These are phyloP conservation scores for Hypoxylon sp. DNA, from an alignment of 2,329 filamentous ascomycete species.

Conservation along the genomic window DNA sequence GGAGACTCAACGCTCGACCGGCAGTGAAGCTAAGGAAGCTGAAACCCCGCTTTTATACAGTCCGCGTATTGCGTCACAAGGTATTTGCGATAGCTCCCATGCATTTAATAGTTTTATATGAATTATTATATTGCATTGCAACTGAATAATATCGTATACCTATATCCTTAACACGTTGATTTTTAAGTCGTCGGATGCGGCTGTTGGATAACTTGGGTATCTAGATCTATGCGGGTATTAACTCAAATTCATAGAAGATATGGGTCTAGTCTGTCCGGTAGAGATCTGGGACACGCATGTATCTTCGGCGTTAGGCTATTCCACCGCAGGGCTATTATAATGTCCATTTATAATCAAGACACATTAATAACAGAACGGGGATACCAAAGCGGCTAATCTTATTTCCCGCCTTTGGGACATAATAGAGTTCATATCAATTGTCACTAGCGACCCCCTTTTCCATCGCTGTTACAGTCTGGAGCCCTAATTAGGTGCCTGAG, in stretches of 20 bases:
- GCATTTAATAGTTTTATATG: neutral
- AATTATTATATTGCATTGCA: neutral
- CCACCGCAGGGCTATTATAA: neutral
- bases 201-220: neutral
- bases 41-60: neutral
- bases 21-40: neutral
- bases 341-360: neutral
- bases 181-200: neutral
- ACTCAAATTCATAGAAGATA: neutral
- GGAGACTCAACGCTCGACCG: conserved; percentile 7
- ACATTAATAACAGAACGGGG: neutral
- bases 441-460: too few relatives aligned
- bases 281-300: neutral
- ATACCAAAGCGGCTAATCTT: conserved; percentile 3
- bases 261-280: neutral
- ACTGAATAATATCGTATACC: neutral
- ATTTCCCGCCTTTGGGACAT: conserved; percentile 7
- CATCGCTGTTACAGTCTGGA: neutral
- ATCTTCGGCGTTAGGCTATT: neutral
- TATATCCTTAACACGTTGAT: neutral
- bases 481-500: neutral
- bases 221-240: neutral
- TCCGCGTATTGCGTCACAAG: neutral
- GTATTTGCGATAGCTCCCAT: neutral
- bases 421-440: neutral